These are phyloP conservation scores for Rhododendron vialii DNA, from an alignment of 148 eudicot genomes.

Conservation along the genomic window DNA sequence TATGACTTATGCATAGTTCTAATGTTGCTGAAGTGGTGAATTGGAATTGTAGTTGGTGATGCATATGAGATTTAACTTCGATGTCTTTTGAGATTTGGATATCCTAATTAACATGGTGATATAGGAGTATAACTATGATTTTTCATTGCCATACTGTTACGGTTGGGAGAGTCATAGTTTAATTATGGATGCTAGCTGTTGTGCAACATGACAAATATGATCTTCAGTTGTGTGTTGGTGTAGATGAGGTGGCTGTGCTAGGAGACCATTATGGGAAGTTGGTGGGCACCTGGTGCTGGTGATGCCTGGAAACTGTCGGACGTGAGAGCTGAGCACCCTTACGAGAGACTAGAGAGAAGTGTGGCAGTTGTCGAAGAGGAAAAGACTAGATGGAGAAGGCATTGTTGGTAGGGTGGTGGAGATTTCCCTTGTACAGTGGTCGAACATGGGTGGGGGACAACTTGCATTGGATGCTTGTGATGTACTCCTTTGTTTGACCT, in stretches of 20 bases:
- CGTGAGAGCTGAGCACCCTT: neutral
- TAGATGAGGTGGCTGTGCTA: neutral
- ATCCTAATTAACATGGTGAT: neutral
- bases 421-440: neutral
- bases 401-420: neutral
- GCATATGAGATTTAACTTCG: neutral
- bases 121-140: neutral
- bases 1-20: neutral
- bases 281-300: neutral
- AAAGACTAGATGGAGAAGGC: neutral
- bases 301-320: neutral
- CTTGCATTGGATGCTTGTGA: neutral
- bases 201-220: neutral
- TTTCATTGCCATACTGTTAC: neutral
- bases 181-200: neutral
- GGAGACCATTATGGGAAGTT: neutral
- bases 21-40: neutral
- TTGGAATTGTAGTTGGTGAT: neutral
- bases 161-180: neutral
- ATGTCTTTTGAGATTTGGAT: neutral
- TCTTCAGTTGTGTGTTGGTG: neutral
- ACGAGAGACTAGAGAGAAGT: neutral
- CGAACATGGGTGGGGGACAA: neutral
- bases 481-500: neutral
- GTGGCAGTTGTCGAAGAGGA: neutral